Conservation (phyloP, 345 rosid genomes). For the Salix suchowensis region DNA sequence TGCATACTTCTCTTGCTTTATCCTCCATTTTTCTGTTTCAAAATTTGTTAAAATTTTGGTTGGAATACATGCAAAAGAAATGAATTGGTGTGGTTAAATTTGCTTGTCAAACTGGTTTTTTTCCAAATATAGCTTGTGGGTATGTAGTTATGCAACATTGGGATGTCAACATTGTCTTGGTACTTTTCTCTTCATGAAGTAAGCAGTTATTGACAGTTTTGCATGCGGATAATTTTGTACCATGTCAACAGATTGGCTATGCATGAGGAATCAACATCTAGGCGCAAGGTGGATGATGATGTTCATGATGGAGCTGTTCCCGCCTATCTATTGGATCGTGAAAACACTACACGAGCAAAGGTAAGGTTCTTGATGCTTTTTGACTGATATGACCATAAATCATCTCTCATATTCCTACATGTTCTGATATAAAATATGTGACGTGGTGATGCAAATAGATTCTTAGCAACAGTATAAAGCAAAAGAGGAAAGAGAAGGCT, state of each 20-base stretch:
- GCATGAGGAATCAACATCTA: constrained; percentile 85
- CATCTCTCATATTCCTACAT: neutral
- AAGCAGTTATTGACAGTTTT: neutral
- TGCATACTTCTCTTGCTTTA: neutral
- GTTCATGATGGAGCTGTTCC: constrained; percentile 96
- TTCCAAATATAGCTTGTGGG: neutral
- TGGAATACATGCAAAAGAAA: neutral
- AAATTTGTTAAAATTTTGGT: neutral
- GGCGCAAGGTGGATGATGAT: constrained; percentile 81
- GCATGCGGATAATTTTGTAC: neutral
- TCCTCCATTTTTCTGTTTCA: neutral
- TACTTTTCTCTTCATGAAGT: too few species aligned
- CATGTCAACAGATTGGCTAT: constrained; percentile 56
- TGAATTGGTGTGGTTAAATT: neutral
- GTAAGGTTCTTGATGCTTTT: constrained; percentile 21
- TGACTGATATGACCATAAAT: neutral
- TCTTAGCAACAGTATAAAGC: constrained; percentile 89
- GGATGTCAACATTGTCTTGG: neutral
- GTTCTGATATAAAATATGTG: neutral
- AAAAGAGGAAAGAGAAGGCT: constrained; percentile 94
- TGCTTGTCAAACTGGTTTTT: neutral
- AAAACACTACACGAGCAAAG: constrained; percentile 74
- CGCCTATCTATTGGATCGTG: constrained; percentile 94
- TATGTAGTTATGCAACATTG: neutral
- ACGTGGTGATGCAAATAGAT: constrained; percentile 36